A percentile compares a stretch with the other conserved stretches of the same genome.
These are phyloP conservation scores for Verticillium albo-atrum DNA, from an alignment of 2,329 filamentous ascomycete species.

Conservation along the genomic window DNA sequence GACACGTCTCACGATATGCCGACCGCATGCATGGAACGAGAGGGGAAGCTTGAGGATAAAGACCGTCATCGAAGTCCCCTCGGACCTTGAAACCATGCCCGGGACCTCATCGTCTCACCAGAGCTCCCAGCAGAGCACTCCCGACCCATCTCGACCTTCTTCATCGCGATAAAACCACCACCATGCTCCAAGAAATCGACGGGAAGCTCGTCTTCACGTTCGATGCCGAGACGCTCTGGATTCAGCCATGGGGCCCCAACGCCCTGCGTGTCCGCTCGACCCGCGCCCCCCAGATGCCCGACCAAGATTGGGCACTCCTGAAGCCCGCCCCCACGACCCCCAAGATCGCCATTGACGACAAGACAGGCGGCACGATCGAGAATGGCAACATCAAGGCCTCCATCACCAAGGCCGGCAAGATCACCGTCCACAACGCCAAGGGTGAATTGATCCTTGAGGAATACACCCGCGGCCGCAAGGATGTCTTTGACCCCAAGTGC, in stretches of 20 bases:
- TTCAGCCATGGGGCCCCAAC: slow-evolving; percentile 44
- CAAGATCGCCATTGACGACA: slow-evolving; percentile 14
- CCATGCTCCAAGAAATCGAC: slow-evolving; percentile 1
- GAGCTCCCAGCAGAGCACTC: too few species aligned
- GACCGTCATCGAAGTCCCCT: background rate
- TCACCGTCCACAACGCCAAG: slow-evolving; percentile 20
- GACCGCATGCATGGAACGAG: background rate
- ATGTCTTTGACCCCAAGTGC: slow-evolving; percentile 46
- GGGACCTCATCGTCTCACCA: background rate
- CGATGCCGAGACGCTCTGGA: slow-evolving; percentile 42
- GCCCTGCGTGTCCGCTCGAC: slow-evolving; percentile 43
- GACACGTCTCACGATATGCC: background rate
- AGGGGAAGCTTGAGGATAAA: background rate
- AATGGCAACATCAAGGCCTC: slow-evolving; percentile 25
- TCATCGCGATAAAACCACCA: background rate
- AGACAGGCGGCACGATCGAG: slow-evolving; percentile 16
- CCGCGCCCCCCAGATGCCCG: slow-evolving; percentile 27
- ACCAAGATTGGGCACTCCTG: slow-evolving; percentile 32
- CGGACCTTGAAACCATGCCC: background rate
- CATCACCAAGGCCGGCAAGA: slow-evolving; percentile 21
- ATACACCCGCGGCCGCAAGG: slow-evolving; percentile 20
- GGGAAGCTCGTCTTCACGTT: slow-evolving; percentile 16
- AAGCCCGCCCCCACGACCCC: slow-evolving; percentile 3
- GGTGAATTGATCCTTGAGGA: slow-evolving; percentile 25
- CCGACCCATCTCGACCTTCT: background rate